Conservation (phyloP, 108 stramenopile genomes). For the Cyclotella choctawhatcheeana region DNA sequence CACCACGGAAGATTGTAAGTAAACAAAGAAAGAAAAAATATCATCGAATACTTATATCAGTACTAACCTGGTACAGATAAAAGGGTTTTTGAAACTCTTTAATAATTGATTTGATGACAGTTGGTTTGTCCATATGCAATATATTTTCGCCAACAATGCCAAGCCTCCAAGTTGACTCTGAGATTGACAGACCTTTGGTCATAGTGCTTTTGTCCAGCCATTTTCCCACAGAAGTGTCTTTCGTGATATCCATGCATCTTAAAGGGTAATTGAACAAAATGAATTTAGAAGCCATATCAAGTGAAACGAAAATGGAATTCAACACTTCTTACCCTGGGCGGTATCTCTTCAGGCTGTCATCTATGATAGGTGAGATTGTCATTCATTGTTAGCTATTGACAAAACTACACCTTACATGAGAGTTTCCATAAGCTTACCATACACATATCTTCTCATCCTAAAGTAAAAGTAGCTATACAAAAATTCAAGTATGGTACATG, state of each 20-base stretch:
- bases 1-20: too few relatives aligned
- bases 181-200: conserved; percentile 41
- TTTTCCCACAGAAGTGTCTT: conserved; percentile 33
- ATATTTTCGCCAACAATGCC: conserved; percentile 56
- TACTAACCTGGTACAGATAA: conserved; percentile 75
- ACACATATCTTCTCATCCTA: conserved; percentile 54
- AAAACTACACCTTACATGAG: not conserved
- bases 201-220: conserved; percentile 28
- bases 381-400: not conserved
- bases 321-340: conserved; percentile 26
- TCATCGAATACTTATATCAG: too few relatives aligned
- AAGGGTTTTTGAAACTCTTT: conserved; percentile 63
- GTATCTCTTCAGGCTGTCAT: conserved; percentile 18
- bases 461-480: conserved; percentile 53
- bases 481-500: too few relatives aligned
- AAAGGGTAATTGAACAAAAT: too few relatives aligned
- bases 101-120: conserved; percentile 36
- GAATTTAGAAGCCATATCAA: too few relatives aligned
- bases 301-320: too few relatives aligned
- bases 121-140: conserved; percentile 56
- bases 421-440: conserved; percentile 6
- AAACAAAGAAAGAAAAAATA: too few relatives aligned
- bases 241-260: conserved; percentile 22
- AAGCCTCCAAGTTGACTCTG: conserved; percentile 43
- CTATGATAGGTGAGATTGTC: not conserved